phyloP scores from a whole-genome alignment of 345 rosid genomes.

The Populus tremula region DNA sequence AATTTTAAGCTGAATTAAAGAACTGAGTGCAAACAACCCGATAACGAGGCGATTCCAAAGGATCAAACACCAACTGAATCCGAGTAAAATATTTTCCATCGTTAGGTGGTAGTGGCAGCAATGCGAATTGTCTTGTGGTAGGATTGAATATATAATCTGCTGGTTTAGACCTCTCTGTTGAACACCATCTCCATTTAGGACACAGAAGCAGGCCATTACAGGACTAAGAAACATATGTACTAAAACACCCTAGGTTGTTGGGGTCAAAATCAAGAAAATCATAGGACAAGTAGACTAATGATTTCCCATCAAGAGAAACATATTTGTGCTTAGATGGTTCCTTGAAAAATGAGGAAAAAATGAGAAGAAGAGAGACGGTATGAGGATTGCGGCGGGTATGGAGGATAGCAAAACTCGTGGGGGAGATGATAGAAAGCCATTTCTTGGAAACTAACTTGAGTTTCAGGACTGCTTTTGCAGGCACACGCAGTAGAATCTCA shows the following conservation, averaged over 20 bases:
- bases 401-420: conserved; percentile 11
- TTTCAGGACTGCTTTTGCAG: conserved; percentile 4
- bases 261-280: not conserved
- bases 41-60: conserved; percentile 14
- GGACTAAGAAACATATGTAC: not conserved
- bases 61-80: conserved; percentile 21
- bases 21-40: conserved; percentile 11
- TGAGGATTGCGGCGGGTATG: not conserved
- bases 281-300: not conserved
- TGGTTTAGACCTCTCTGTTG: not conserved
- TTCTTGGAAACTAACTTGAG: conserved; percentile 13
- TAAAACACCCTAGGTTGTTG: not conserved
- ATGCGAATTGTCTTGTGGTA: conserved; percentile 13
- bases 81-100: not conserved
- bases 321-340: not conserved
- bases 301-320: conserved; percentile 1
- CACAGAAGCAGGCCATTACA: conserved; percentile 21
- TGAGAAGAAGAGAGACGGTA: not conserved
- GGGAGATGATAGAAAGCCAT: conserved; percentile 15
- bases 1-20: not conserved
- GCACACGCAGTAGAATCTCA: conserved; percentile 7
- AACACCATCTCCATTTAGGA: not conserved
- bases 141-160: conserved; percentile 25
- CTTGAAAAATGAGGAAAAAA: not conserved
- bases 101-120: not conserved